A percentile compares a stretch with the other conserved stretches of the same genome.
Evolutionary conservation across 768 basidiomycete species (phyloP).

Genomic region (Termitomyces sp.): DNA sequence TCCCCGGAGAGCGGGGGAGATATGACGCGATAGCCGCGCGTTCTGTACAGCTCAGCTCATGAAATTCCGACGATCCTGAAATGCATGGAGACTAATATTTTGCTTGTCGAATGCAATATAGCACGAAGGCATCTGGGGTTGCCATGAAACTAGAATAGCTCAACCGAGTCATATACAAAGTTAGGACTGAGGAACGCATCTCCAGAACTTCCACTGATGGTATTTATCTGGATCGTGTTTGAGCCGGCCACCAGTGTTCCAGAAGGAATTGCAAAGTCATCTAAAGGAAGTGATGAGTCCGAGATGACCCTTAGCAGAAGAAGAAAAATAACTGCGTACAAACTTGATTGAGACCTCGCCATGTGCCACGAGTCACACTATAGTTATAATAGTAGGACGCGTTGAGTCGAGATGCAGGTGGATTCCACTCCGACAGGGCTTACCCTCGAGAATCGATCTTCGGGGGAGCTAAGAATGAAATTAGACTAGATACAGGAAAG

Average conservation of each 20-base stretch:
- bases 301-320: not conserved
- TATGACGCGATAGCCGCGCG: not conserved
- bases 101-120: not conserved
- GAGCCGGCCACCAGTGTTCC: constrained; percentile 30
- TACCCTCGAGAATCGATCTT: constrained; percentile 39
- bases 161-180: constrained; percentile 37
- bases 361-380: constrained; percentile 45
- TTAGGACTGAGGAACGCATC: constrained; percentile 40
- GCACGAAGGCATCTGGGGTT: not conserved
- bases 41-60: too few species aligned
- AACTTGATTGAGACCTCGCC: constrained; percentile 40
- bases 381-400: constrained; percentile 7
- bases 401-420: not conserved
- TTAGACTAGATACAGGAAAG: not conserved
- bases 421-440: not conserved
- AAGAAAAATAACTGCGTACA: constrained; percentile 22
- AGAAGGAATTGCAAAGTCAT: constrained; percentile 37
- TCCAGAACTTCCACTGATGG: constrained; percentile 38
- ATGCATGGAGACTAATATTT: not conserved
- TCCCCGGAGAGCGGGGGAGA: constrained; percentile 14
- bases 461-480: constrained; percentile 25
- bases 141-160: constrained; percentile 25
- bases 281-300: constrained; percentile 10
- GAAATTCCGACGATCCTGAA: not conserved
- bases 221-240: constrained; percentile 38